phyloP scores from a whole-genome alignment of 1,284 basidiomycete genomes.

The Sanghuangporus baumii region DNA sequence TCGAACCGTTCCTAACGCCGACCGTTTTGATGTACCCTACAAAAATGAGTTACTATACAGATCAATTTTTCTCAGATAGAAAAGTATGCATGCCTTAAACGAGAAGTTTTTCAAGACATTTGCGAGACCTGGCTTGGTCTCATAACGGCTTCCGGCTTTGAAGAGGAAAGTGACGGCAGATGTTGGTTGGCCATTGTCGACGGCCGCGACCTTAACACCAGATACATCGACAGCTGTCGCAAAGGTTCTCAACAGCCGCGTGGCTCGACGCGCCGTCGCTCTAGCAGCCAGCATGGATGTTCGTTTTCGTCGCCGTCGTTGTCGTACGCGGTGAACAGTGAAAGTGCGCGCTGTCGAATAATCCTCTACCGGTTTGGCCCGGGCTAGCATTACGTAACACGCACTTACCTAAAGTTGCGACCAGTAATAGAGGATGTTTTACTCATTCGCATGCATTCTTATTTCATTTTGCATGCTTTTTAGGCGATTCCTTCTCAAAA shows the following conservation, averaged over 20 bases:
- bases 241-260: conserved; percentile 62
- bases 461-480: neutral
- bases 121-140: conserved; percentile 82
- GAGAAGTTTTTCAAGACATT: conserved; percentile 94
- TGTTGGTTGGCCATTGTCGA: conserved; percentile 78
- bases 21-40: conserved; percentile 75
- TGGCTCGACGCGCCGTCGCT: conserved; percentile 46
- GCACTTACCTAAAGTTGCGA: neutral
- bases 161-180: conserved; percentile 83
- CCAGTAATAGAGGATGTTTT: neutral
- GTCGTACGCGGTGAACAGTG: conserved; percentile 6
- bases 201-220: conserved; percentile 80
- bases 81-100: conserved; percentile 73
- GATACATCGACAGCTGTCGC: conserved; percentile 75
- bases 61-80: neutral
- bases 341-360: conserved; percentile 8
- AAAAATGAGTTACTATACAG: neutral
- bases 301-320: neutral
- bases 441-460: neutral
- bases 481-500: neutral
- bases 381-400: neutral
- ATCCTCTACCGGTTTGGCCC: conserved; percentile 10
- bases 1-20: conserved; percentile 86
- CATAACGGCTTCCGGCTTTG: conserved; percentile 86
- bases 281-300: conserved; percentile 51